These are phyloP conservation scores for Kodamaea laetipori DNA, from an alignment of 805 yeast species.

Conservation along the genomic window DNA sequence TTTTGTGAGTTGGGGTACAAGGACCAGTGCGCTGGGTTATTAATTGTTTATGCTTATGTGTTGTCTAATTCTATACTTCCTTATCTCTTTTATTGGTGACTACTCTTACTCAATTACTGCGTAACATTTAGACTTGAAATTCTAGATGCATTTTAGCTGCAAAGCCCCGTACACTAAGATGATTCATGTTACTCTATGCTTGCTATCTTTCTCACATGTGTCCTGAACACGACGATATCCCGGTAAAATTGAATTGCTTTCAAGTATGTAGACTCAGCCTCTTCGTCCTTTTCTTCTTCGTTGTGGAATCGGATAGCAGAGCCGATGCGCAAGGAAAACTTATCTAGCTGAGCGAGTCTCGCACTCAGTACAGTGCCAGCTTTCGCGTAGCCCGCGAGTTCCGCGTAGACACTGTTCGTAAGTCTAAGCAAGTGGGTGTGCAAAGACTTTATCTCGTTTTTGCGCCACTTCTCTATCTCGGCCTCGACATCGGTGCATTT, in stretches of 20 bases:
- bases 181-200: no score
- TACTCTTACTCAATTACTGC: no score
- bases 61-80: no score
- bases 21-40: no score
- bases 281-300: neutral
- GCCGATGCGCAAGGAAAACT: neutral
- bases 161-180: no score
- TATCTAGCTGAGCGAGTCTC: no score
- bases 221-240: neutral
- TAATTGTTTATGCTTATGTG: no score
- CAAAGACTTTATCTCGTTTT: neutral
- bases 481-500: neutral
- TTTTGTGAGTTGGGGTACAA: no score
- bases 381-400: neutral
- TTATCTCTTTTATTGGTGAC: no score
- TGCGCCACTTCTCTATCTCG: constrained; percentile 1
- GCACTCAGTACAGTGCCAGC: no score
- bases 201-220: neutral
- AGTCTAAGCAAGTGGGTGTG: neutral
- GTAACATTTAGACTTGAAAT: no score
- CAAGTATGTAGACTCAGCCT: neutral
- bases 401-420: neutral
- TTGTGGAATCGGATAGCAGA: neutral
- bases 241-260: neutral
- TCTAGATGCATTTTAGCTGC: no score